Evolutionary conservation across 345 rosid species (phyloP).

Genomic region (Populus simonii): DNA sequence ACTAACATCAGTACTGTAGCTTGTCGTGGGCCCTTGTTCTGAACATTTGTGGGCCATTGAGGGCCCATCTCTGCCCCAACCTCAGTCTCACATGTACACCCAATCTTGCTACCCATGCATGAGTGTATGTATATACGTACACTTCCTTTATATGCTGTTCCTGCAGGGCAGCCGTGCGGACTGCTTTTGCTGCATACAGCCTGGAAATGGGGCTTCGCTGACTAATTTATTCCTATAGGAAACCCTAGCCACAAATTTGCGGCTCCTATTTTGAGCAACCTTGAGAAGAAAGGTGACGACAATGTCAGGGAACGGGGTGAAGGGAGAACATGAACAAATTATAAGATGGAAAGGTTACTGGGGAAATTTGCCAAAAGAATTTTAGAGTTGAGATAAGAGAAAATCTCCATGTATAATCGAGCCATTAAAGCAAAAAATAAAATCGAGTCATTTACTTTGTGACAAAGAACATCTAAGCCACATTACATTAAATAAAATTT

Average conservation of each 20-base stretch:
- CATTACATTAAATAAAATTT: too few species aligned
- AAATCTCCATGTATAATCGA: not conserved
- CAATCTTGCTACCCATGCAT: not conserved
- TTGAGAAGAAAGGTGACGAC: not conserved
- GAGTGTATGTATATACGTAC: too few species aligned
- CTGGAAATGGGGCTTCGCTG: constrained; percentile 39
- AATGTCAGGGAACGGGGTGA: not conserved
- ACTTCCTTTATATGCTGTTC: constrained; percentile 9
- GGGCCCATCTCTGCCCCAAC: constrained; percentile 12
- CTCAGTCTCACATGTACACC: constrained; percentile 19
- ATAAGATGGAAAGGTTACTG: not conserved
- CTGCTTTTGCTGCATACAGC: constrained; percentile 22
- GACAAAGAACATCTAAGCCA: too few species aligned
- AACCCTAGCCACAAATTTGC: constrained; percentile 23
- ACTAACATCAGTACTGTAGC: not conserved
- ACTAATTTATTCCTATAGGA: constrained; percentile 6
- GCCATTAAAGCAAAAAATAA: not conserved
- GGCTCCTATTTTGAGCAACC: constrained; percentile 1
- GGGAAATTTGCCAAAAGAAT: not conserved
- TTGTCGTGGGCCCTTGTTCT: constrained; percentile 5
- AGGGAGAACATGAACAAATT: not conserved
- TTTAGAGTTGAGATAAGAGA: not conserved
- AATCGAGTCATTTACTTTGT: too few species aligned
- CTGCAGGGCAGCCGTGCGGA: constrained; percentile 26
- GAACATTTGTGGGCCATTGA: constrained; percentile 3